Evolutionary conservation across 129 eudicot species (phyloP).

Genomic region (Ambrosia artemisiifolia): DNA sequence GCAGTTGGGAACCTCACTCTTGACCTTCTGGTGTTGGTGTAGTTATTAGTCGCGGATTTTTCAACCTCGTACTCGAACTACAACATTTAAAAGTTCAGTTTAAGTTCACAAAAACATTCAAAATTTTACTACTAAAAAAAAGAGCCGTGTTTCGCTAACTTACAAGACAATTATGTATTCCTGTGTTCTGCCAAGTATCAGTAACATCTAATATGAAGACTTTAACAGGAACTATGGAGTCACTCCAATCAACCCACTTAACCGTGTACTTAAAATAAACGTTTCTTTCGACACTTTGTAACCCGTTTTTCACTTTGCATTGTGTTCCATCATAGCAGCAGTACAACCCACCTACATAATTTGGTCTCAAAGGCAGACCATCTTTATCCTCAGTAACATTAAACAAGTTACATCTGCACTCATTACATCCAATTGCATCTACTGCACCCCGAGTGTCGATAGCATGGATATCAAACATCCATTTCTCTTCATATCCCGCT

Average conservation of each 20-base stretch:
- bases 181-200: conserved; percentile 52
- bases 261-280: conserved; percentile 65
- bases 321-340: conserved; percentile 65
- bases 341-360: conserved; percentile 56
- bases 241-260: conserved; percentile 67
- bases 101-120: conserved; percentile 7
- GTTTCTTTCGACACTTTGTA: conserved; percentile 39
- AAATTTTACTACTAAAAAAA: neutral
- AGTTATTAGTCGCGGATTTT: conserved; percentile 40
- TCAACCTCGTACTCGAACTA: conserved; percentile 64
- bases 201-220: conserved; percentile 71
- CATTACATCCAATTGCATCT: conserved; percentile 59
- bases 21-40: conserved; percentile 37
- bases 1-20: conserved; percentile 44
- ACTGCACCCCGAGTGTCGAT: conserved; percentile 59
- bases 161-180: conserved; percentile 55
- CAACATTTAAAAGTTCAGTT: neutral
- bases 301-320: conserved; percentile 30
- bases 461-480: conserved; percentile 60
- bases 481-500: conserved; percentile 54
- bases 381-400: conserved; percentile 48
- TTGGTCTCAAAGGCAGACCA: conserved; percentile 38
- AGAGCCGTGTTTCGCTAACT: neutral
- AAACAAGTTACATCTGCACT: conserved; percentile 50
- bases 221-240: conserved; percentile 52